phyloP scores from a whole-genome alignment of 2,329 filamentous ascomycete species.

The Aspergillus uvarum region DNA sequence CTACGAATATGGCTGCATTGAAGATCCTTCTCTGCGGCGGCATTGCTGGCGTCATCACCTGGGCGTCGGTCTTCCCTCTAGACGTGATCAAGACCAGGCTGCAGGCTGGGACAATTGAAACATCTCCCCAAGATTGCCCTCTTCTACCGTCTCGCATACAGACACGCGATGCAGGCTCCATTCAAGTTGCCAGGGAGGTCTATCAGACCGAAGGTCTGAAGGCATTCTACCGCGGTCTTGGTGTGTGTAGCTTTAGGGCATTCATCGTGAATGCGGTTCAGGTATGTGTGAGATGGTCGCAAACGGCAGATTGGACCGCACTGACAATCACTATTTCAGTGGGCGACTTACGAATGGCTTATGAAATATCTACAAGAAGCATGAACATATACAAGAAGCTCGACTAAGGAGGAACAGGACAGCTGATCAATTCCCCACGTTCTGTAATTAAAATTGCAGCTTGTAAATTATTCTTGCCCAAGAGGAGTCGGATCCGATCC shows the following conservation, averaged over 20 bases:
- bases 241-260: slow-evolving; percentile 78
- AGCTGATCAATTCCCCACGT: background rate
- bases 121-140: slow-evolving; percentile 24
- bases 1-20: slow-evolving; percentile 52
- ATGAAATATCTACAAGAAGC: slow-evolving; percentile 54
- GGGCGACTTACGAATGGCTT: slow-evolving; percentile 87
- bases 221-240: slow-evolving; percentile 72
- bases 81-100: slow-evolving; percentile 91
- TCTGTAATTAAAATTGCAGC: slow-evolving; percentile 17
- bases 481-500: slow-evolving; percentile 17
- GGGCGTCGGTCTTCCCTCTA: slow-evolving; percentile 86
- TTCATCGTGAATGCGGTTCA: slow-evolving; percentile 92
- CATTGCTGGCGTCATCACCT: slow-evolving; percentile 81
- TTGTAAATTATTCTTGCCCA: slow-evolving; percentile 34
- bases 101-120: slow-evolving; percentile 64
- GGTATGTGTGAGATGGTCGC: slow-evolving; percentile 35
- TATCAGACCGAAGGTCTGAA: slow-evolving; percentile 63
- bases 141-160: slow-evolving; percentile 21
- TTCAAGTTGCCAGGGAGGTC: slow-evolving; percentile 64
- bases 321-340: slow-evolving; percentile 51
- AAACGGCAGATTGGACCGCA: background rate
- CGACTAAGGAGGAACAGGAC: slow-evolving; percentile 3
- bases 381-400: slow-evolving; percentile 15
- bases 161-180: slow-evolving; percentile 49
- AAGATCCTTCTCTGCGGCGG: slow-evolving; percentile 81